Evolutionary conservation across 202 grass and related monocot genomes (phyloP).

Genomic region (Zoysia matrella): DNA sequence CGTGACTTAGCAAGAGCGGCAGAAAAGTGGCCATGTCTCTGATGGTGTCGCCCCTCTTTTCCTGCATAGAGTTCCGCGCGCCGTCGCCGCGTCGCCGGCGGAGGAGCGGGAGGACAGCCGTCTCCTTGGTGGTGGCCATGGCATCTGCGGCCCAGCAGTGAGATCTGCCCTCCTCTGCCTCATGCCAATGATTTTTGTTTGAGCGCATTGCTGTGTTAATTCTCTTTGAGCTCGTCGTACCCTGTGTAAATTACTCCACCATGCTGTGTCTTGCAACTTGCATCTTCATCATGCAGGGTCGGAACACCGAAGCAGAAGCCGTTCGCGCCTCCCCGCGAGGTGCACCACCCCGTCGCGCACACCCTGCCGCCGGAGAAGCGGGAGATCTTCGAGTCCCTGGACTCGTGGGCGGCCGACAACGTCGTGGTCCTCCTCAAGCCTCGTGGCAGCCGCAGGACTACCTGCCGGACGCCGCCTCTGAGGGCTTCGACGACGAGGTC

Average conservation of each 20-base stretch:
- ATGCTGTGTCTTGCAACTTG: too few relatives aligned
- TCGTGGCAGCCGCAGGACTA: conserved; percentile 87
- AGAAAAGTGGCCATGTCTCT: conserved; percentile 33
- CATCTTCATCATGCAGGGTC: conserved; percentile 29
- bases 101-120: conserved; percentile 1
- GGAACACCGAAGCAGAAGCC: conserved; percentile 22
- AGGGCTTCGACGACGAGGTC: conserved; percentile 59
- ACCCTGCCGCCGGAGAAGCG: conserved; percentile 67
- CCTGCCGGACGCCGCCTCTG: conserved; percentile 56
- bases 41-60: conserved; percentile 3
- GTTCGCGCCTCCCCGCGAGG: conserved; percentile 37
- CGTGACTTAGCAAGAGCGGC: neutral
- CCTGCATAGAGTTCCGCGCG: neutral
- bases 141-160: conserved; percentile 30
- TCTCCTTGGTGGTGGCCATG: conserved; percentile 38
- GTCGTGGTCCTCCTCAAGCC: conserved; percentile 62
- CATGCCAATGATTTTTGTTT: neutral
- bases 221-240: too few relatives aligned
- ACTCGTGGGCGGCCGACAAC: conserved; percentile 56
- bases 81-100: neutral
- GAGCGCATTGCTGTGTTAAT: too few relatives aligned
- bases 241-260: too few relatives aligned
- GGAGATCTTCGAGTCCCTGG: conserved; percentile 63
- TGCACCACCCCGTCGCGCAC: conserved; percentile 26
- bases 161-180: conserved; percentile 12